Conservation (phyloP, 768 basidiomycete genomes). For the Bullera alba region DNA sequence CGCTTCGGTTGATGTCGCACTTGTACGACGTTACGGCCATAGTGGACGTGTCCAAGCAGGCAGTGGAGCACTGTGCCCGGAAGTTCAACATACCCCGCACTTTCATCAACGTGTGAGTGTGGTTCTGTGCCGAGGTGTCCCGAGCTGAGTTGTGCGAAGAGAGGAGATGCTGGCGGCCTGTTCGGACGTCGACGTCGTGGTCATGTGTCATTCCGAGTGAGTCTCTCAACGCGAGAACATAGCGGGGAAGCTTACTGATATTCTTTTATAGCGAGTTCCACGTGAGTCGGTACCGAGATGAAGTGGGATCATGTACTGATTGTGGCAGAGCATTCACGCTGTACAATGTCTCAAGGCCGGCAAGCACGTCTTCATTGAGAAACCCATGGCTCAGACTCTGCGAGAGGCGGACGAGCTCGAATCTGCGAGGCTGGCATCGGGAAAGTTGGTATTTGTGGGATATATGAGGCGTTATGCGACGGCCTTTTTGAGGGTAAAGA, state of each 20-base stretch:
- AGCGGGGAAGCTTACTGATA: neutral
- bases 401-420: constrained; percentile 25
- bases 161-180: neutral
- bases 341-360: constrained; percentile 15
- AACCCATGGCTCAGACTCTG: constrained; percentile 32
- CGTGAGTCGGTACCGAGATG: constrained; percentile 4
- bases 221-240: neutral
- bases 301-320: neutral
- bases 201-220: neutral
- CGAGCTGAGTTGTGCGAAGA: neutral
- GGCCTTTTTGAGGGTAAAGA: constrained; percentile 29
- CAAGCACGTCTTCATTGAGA: constrained; percentile 41
- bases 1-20: neutral
- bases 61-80: constrained; percentile 1
- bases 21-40: constrained; percentile 1
- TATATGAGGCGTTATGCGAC: constrained; percentile 42
- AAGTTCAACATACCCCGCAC: constrained; percentile 4
- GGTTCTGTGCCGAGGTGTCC: neutral
- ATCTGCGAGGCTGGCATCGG: constrained; percentile 17
- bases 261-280: constrained; percentile 8
- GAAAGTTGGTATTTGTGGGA: constrained; percentile 29
- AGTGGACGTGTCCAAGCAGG: constrained; percentile 3
- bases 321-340: constrained; percentile 4
- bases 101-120: constrained; percentile 5
- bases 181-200: neutral